phyloP scores from a whole-genome alignment of 176 grass and related monocot species.

The Hordeum vulgare region DNA sequence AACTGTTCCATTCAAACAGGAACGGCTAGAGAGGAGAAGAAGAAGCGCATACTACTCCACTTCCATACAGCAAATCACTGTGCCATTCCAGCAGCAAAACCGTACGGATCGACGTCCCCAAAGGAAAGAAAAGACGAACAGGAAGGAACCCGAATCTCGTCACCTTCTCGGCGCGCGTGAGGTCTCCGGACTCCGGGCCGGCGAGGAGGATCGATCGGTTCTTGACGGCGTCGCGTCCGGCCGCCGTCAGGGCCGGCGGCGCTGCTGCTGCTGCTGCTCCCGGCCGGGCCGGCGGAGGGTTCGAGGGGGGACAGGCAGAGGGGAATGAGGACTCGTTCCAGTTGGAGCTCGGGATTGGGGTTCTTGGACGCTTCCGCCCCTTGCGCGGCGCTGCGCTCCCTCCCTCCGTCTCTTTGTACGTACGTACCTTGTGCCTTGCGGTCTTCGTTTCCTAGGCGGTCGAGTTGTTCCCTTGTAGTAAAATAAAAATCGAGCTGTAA shows the following conservation, averaged over 20 bases:
- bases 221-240: not conserved
- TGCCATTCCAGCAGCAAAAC: not conserved
- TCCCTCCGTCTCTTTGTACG: not conserved
- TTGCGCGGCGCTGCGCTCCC: not conserved
- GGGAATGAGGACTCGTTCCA: not conserved
- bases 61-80: not conserved
- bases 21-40: not conserved
- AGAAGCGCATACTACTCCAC: too few species aligned
- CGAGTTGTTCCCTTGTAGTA: not conserved
- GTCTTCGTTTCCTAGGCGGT: constrained; percentile 14
- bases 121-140: not conserved
- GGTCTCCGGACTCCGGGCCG: not conserved
- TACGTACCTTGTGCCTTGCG: not conserved
- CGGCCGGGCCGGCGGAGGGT: not conserved
- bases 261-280: not conserved
- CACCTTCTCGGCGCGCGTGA: constrained; percentile 10
- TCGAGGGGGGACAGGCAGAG: not conserved
- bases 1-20: constrained; percentile 15
- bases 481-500: not conserved
- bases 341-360: not conserved
- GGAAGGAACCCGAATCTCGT: not conserved
- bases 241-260: not conserved
- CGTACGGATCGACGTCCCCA: not conserved
- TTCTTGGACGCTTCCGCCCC: not conserved
- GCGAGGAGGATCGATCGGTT: not conserved